Base-by-base conservation (phyloP, 192 early-diverging fungal genomes). In the Jimgerdemannia lactiflua region DNA sequence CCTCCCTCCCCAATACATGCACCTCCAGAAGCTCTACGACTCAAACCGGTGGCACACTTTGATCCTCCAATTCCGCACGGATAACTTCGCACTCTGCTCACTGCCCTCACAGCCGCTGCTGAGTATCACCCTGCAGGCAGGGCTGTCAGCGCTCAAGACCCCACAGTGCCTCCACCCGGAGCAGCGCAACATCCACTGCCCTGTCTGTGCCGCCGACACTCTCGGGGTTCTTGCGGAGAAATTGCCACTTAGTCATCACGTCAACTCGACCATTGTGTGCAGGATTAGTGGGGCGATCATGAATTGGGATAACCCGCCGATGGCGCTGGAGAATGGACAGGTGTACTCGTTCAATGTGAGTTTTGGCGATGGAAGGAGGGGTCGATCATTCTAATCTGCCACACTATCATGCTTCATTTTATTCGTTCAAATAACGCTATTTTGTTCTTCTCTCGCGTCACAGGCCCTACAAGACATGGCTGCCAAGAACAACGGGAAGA, bases 241-340 rank as follows among this genome's bases (percentile, higher is more conserved):
- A 4, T 80, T 99, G 39, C 97, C 98, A 11, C 88, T 93, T 73
- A 93, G 94, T 63, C 97, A 99, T 83, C 97, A 98, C 78, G 93
- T 96, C 67, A 98, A 98, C 85, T 96, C 95, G 2, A 95, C 91
- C 49, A 84, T 99, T 40, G 97, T 99, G 20, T 99, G 97, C 82
- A 88, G 95, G 14, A 90, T 98, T 39, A 92, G 92, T 40, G 96
- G 96, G 19, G 88, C 91, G 54, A 95, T 96, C 41, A 99, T 99
- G 94, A 92, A 98, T 80, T 97, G 95, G 79, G 90, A 97, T 81
- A 99, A 99, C 79, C 91, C 93, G 65, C 97, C 97, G 0, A 92
- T 99, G 94, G 89, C 93, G 3, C 83, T 99, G 69, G 97, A 97
- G 20, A 99, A 99, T 83, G 97, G 97, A 64, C 91, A 94, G 66